A percentile compares a stretch with the other conserved stretches of the same genome.
Conservation (phyloP, 2,329 filamentous ascomycete genomes). For the Chaetomiaceae sp. region DNA sequence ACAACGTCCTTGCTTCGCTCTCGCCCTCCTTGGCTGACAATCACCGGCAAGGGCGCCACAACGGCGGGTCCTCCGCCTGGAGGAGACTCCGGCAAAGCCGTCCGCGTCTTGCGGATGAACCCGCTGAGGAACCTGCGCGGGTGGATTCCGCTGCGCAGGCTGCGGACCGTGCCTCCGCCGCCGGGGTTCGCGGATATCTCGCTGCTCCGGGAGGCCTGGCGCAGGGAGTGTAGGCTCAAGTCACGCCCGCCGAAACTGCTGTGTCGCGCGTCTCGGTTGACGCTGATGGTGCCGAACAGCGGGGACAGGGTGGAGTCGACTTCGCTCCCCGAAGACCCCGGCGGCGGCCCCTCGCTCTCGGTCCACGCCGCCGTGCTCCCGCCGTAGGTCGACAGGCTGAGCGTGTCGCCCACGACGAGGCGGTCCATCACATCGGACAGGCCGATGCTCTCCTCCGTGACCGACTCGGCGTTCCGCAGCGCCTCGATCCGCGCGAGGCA, state of each 20-base stretch:
- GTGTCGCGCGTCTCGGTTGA: constrained; percentile 21
- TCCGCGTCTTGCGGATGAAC: constrained; percentile 34
- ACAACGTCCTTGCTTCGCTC: constrained; percentile 16
- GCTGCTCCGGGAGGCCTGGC: constrained; percentile 28
- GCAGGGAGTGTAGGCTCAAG: constrained; percentile 14
- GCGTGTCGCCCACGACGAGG: constrained; percentile 33
- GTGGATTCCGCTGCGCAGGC: constrained; percentile 34
- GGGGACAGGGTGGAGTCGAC: constrained; percentile 26
- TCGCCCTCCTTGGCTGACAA: constrained; percentile 8
- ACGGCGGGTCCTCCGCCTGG: background rate
- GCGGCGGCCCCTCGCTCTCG: constrained; percentile 34
- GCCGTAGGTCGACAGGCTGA: constrained; percentile 32
- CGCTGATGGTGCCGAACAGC: constrained; percentile 12
- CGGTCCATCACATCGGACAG: constrained; percentile 46
- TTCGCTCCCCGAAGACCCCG: constrained; percentile 49
- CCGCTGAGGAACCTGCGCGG: constrained; percentile 38
- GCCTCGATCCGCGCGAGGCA: constrained; percentile 46
- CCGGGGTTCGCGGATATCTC: constrained; percentile 26
- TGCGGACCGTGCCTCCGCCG: constrained; percentile 31
- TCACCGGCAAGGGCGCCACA: background rate
- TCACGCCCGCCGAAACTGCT: constrained; percentile 17
- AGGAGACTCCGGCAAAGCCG: constrained; percentile 25
- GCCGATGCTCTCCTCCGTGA: constrained; percentile 24
- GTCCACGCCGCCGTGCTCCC: constrained; percentile 28
- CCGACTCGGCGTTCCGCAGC: constrained; percentile 35